phyloP scores from a whole-genome alignment of 768 basidiomycete species.

The Kwoniella sp. region DNA sequence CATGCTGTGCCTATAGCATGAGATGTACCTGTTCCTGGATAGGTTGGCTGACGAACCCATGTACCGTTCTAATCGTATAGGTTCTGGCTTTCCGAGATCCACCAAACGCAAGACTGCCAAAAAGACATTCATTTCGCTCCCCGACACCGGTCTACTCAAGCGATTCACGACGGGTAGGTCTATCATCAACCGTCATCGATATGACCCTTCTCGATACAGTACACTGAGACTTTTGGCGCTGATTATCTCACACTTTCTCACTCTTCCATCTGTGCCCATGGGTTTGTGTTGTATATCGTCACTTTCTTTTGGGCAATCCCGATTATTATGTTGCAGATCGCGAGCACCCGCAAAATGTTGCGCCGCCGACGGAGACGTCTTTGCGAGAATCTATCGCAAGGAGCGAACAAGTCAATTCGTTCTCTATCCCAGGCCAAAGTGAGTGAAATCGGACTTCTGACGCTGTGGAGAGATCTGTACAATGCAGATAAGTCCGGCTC shows the following conservation, averaged over 20 bases:
- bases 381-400: constrained; percentile 46
- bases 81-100: constrained; percentile 30
- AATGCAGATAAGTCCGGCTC: no score
- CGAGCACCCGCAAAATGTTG: constrained; percentile 41
- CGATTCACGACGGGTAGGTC: constrained; percentile 42
- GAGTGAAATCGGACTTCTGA: constrained; percentile 2
- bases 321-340: no score
- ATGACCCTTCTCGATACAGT: no score
- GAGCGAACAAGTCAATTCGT: constrained; percentile 23
- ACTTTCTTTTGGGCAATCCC: no score
- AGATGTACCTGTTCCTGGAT: no score
- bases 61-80: constrained; percentile 13
- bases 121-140: constrained; percentile 52
- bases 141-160: constrained; percentile 49
- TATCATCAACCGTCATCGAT: neutral
- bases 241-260: no score
- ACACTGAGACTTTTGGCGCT: no score
- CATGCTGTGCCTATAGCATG: no score
- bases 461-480: neutral
- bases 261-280: no score
- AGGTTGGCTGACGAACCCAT: neutral
- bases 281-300: no score
- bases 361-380: constrained; percentile 45
- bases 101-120: constrained; percentile 17
- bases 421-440: constrained; percentile 32